Evolutionary conservation across 1,284 basidiomycete genomes (phyloP).

Genomic region (Somion occarium): DNA sequence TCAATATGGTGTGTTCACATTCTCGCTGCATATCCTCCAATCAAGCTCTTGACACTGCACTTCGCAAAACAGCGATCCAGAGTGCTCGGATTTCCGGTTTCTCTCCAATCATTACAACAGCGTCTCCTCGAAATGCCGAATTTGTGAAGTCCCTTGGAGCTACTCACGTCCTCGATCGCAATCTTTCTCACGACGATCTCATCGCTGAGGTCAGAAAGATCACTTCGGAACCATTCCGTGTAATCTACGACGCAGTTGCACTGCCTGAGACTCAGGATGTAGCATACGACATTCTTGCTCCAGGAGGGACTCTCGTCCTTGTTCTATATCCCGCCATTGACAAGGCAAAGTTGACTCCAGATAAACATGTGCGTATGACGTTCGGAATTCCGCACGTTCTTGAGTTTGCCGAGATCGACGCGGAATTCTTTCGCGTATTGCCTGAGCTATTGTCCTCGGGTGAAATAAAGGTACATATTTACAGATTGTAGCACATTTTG

Average conservation of each 20-base stretch:
- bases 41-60: not conserved
- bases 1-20: conserved; percentile 23
- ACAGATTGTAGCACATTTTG: not conserved
- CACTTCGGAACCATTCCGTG: conserved; percentile 10
- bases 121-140: conserved; percentile 36
- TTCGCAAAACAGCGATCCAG: conserved; percentile 24
- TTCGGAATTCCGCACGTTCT: not conserved
- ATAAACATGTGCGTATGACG: not conserved
- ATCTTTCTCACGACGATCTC: conserved; percentile 14
- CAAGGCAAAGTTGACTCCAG: conserved; percentile 7
- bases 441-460: not conserved
- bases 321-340: conserved; percentile 8
- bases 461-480: not conserved
- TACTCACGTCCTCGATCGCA: conserved; percentile 43
- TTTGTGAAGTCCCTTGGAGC: conserved; percentile 46
- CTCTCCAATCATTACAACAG: conserved; percentile 45
- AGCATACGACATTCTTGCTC: conserved; percentile 21
- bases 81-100: conserved; percentile 46
- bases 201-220: conserved; percentile 8
- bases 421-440: not conserved
- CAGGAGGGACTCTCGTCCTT: conserved; percentile 29
- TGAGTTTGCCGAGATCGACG: not conserved
- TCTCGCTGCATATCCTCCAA: not conserved
- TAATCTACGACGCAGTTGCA: conserved; percentile 24
- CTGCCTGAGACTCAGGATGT: conserved; percentile 19